phyloP scores from a whole-genome alignment of 371 early-diverging fungal species.

The Actinomucor elegans region DNA sequence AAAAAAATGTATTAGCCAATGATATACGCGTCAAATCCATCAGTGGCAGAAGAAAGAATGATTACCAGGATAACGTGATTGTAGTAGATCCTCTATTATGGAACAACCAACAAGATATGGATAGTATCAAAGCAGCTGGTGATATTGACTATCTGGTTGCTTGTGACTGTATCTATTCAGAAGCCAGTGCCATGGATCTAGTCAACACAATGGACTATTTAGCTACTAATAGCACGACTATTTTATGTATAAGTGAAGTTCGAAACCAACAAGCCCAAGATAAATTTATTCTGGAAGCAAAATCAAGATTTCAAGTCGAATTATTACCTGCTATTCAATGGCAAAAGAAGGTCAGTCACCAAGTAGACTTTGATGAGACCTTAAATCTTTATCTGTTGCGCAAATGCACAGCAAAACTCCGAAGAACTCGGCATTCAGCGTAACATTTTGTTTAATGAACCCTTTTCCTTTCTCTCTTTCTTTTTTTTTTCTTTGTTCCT shows the following conservation, averaged over 20 bases:
- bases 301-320: conserved; percentile 36
- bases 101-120: conserved; percentile 41
- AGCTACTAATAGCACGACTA: conserved; percentile 31
- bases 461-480: neutral
- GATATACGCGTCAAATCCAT: conserved; percentile 28
- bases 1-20: conserved; percentile 49
- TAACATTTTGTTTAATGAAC: too few species aligned
- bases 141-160: conserved; percentile 53
- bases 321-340: conserved; percentile 41
- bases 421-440: too few species aligned
- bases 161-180: conserved; percentile 59
- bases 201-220: conserved; percentile 48
- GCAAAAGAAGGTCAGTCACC: conserved; percentile 37
- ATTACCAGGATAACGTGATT: conserved; percentile 17
- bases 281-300: conserved; percentile 43
- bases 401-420: conserved; percentile 23
- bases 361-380: conserved; percentile 46
- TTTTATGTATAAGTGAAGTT: conserved; percentile 54
- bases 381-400: conserved; percentile 43
- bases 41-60: conserved; percentile 40
- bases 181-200: conserved; percentile 50
- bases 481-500: neutral
- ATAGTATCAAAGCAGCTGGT: conserved; percentile 28
- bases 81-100: conserved; percentile 47
- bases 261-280: conserved; percentile 56